Evolutionary conservation across 148 eudicot species (phyloP), one percentile per base, ranked within the genome.

Genomic region (Rheum nobile): DNA sequence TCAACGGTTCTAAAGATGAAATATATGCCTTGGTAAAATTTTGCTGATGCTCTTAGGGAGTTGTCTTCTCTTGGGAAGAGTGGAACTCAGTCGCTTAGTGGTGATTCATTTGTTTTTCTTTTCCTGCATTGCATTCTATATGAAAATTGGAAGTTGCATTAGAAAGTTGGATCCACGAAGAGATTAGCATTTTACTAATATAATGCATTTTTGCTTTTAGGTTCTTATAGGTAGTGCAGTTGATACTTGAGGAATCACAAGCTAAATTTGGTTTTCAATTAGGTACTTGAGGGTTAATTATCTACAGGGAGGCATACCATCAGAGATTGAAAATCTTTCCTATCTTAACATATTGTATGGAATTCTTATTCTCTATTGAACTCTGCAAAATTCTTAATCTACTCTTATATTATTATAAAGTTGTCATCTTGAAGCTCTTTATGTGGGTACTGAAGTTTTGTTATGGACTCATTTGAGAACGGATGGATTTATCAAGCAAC

Each of bases 301-400:
- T 84, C 87, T 95, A 55, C 96, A 95, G 82, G 98, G 98, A 47
- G 98, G 97, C 77, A 87, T 95, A 82, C 98, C 97, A 39, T 81
- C 97, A 28, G 83, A 84, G 80, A 85, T 95, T 69, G 98, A 96
- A 77, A 91, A 95, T 75, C 90, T 95, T 72, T 86, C 96, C 74
- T 67, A 72, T 34, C 88, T 95, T 55, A 88, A 83, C 54, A 91
- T 95, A 74, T 71, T 95, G 98, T 95, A 88, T 84, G 91, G 71
- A 59, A n/a, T n/a, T n/a, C n/a, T n/a, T n/a, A n/a, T n/a, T n/a
- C n/a, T n/a, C n/a, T n/a, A n/a, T n/a, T n/a, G n/a, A n/a, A n/a
- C n/a, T n/a, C 22, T 48, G 29, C n/a, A 29, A 0, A 35, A 32
- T 68, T 35, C 22, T 67, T 34, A n/a, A 4, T 34, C 24, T 34